phyloP scores from a whole-genome alignment of 768 basidiomycete species.

The Pulveroboletus frians region DNA sequence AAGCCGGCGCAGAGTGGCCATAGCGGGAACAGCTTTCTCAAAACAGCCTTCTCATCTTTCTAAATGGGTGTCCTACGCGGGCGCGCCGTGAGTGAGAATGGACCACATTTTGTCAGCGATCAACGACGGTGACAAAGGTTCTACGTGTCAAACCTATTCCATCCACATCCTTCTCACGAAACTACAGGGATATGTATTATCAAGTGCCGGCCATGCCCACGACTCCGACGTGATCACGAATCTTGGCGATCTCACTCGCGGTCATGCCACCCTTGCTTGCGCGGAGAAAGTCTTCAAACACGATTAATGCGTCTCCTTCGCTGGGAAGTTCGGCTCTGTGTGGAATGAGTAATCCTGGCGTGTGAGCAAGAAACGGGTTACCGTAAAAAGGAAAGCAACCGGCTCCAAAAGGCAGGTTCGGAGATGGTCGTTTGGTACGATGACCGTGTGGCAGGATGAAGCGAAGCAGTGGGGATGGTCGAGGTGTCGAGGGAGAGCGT shows the following conservation, averaged over 20 bases:
- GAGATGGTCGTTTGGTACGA: conserved; percentile 49
- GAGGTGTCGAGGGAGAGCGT: conserved; percentile 63
- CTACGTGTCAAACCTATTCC: neutral
- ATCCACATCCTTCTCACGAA: conserved; percentile 2
- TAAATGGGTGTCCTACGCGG: no score
- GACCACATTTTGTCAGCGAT: conserved; percentile 4
- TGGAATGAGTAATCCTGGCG: neutral
- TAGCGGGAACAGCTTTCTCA: conserved; percentile 12
- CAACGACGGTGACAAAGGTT: conserved; percentile 10
- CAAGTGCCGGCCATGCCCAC: conserved; percentile 84
- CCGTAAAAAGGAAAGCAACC: conserved; percentile 61
- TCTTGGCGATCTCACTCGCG: conserved; percentile 84
- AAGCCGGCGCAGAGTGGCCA: conserved; percentile 7
- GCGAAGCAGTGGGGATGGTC: conserved; percentile 41
- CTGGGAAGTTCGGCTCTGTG: conserved; percentile 57
- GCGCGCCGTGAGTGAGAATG: neutral
- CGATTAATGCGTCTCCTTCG: conserved; percentile 57
- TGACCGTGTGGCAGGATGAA: conserved; percentile 33
- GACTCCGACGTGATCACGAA: conserved; percentile 83
- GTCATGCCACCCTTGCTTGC: conserved; percentile 77
- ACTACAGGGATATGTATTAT: neutral
- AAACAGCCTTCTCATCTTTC: neutral
- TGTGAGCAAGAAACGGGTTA: conserved; percentile 16
- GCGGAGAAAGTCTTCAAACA: conserved; percentile 84
- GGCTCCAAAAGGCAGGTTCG: conserved; percentile 76